Evolutionary conservation across 371 early-diverging fungal genomes (phyloP).

Genomic region (Mucor saturninus): DNA sequence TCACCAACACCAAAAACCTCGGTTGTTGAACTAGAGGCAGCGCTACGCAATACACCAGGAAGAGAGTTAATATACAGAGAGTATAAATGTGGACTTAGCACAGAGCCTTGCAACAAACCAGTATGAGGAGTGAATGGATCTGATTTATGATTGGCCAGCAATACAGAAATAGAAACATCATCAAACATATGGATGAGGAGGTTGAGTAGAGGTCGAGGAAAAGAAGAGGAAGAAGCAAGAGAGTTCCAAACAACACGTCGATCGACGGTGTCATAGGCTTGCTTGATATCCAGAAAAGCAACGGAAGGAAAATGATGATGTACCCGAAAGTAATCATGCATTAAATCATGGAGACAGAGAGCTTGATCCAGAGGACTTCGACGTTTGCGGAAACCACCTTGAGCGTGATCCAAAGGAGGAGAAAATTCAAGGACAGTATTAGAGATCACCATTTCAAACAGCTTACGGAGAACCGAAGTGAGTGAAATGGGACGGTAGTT

Average conservation of each 20-base stretch:
- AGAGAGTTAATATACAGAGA: constrained; percentile 22
- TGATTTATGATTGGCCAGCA: neutral
- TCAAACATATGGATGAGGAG: neutral
- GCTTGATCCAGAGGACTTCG: constrained; percentile 40
- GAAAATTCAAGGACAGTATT: neutral
- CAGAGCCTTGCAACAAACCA: constrained; percentile 14
- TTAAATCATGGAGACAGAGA: constrained; percentile 27
- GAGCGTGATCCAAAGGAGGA: constrained; percentile 27
- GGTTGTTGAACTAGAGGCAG: too few relatives aligned
- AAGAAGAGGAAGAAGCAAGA: neutral
- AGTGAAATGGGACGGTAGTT: constrained; percentile 31
- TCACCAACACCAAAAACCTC: too few relatives aligned
- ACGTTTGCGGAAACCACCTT: constrained; percentile 38
- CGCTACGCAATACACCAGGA: neutral
- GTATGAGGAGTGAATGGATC: neutral
- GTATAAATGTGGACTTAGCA: constrained; percentile 12
- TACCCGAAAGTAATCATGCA: neutral
- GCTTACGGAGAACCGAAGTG: constrained; percentile 31
- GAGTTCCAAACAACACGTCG: constrained; percentile 4
- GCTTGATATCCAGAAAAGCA: constrained; percentile 26
- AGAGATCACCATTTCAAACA: constrained; percentile 20
- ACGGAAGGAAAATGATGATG: constrained; percentile 8
- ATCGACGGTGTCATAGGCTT: constrained; percentile 29
- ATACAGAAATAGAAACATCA: neutral
- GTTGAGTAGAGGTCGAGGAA: neutral